A percentile compares a stretch with the other conserved stretches of the same genome.
phyloP scores from a whole-genome alignment of 2,329 filamentous ascomycete genomes.

The Teratosphaeria nubilosa region DNA sequence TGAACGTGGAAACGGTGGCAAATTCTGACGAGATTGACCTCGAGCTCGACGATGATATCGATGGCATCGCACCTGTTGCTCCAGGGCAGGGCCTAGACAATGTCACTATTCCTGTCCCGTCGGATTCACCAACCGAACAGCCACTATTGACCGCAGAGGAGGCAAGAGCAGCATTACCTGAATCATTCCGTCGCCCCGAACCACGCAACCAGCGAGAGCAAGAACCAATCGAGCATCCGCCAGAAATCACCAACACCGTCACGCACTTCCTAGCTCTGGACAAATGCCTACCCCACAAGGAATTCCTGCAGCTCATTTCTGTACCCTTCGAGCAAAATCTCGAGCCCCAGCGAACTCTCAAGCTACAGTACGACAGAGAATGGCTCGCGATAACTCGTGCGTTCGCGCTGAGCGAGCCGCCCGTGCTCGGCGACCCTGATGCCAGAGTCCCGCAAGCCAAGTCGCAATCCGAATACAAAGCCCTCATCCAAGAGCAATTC shows the following conservation, averaged over 20 bases:
- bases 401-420: conserved; percentile 51
- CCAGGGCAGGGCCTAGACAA: conserved; percentile 16
- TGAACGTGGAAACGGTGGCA: conserved; percentile 6
- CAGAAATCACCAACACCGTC: conserved; percentile 63
- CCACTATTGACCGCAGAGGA: background rate
- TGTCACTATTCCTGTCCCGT: conserved; percentile 15
- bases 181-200: conserved; percentile 48
- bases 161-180: conserved; percentile 60
- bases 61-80: conserved; percentile 11
- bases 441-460: conserved; percentile 49
- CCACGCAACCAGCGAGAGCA: conserved; percentile 9
- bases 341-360: conserved; percentile 38
- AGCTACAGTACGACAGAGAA: conserved; percentile 76
- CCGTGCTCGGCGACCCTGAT: conserved; percentile 52
- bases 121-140: conserved; percentile 2
- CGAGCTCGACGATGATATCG: conserved; percentile 23
- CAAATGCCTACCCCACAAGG: conserved; percentile 71
- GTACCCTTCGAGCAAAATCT: conserved; percentile 40
- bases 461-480: conserved; percentile 28
- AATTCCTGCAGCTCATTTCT: conserved; percentile 72
- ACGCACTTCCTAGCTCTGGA: conserved; percentile 85
- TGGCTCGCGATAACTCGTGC: conserved; percentile 89
- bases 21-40: conserved; percentile 36
- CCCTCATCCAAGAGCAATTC: conserved; percentile 58
- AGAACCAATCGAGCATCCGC: conserved; percentile 54